Conservation (phyloP, 2,329 filamentous ascomycete genomes). For the Cytospora piceicola region DNA sequence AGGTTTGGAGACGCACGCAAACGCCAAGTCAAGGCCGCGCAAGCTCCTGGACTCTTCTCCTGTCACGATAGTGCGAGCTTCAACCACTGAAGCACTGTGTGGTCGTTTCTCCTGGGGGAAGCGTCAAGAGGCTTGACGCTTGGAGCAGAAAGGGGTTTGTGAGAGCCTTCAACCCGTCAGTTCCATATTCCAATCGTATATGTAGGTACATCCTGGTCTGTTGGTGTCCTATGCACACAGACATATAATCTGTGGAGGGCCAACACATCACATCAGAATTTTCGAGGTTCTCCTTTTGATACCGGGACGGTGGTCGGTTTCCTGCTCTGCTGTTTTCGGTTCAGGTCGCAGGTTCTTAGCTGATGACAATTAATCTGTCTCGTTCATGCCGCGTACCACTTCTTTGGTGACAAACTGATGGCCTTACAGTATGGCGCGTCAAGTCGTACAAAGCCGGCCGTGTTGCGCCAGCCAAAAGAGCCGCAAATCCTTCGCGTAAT, state of each 20-base stretch:
- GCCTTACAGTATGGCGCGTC: background rate
- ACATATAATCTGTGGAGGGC: background rate
- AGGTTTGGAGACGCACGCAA: background rate
- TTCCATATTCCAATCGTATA: no score
- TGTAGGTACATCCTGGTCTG: background rate
- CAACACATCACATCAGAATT: background rate
- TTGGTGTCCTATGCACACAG: no score
- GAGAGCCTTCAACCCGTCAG: no score
- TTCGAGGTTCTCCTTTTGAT: background rate
- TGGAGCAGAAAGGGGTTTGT: no score
- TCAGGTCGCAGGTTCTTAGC: background rate
- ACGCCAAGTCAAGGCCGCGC: slow-evolving; percentile 3
- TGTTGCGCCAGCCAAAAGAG: background rate
- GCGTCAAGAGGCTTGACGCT: background rate
- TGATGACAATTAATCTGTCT: background rate
- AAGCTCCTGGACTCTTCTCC: background rate
- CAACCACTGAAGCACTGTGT: background rate
- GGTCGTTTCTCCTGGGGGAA: background rate
- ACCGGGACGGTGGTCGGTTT: background rate
- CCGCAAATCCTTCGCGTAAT: background rate
- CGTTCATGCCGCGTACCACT: background rate
- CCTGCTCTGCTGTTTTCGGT: background rate
- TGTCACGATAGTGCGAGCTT: background rate
- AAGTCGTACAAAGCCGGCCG: background rate
- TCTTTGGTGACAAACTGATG: background rate